These are phyloP conservation scores for Polyplosphaeria fusca DNA, from an alignment of 495 filamentous ascomycete species.

Conservation along the genomic window DNA sequence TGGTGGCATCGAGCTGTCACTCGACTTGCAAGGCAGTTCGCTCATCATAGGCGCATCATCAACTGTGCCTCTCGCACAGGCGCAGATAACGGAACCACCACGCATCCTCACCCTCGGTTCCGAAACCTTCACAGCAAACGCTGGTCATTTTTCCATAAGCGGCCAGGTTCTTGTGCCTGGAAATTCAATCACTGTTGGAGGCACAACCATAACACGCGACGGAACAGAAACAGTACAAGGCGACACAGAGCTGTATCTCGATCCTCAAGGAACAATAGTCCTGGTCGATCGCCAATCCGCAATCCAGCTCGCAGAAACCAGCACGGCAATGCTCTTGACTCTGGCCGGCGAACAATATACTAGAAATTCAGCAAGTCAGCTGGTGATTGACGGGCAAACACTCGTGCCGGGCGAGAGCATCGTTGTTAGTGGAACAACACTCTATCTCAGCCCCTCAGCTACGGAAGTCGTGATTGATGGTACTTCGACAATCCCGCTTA, in stretches of 20 bases:
- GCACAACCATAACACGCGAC: not conserved
- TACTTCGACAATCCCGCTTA: not conserved
- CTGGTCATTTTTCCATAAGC: not conserved
- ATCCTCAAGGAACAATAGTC: not conserved
- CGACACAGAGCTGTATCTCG: not conserved
- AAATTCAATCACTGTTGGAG: not conserved
- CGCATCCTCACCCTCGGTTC: not conserved
- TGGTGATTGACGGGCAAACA: not conserved
- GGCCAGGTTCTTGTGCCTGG: not conserved
- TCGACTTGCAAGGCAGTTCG: not conserved
- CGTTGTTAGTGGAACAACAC: not conserved
- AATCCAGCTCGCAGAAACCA: not conserved
- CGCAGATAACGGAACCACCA: no score
- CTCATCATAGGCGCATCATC: not conserved
- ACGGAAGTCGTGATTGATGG: not conserved
- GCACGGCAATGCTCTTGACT: no score
- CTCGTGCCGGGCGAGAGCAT: not conserved
- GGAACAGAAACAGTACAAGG: not conserved
- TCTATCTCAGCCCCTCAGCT: not conserved
- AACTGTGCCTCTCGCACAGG: not conserved
- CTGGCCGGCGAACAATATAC: not conserved
- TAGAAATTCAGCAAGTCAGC: not conserved
- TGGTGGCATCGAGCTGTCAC: not conserved
- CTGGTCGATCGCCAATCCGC: not conserved
- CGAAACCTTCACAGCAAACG: not conserved